Percentiles rank a stretch among this genome's conserved stretches.
phyloP scores from a whole-genome alignment of 139 green algal species.

The Closterium sp. region DNA sequence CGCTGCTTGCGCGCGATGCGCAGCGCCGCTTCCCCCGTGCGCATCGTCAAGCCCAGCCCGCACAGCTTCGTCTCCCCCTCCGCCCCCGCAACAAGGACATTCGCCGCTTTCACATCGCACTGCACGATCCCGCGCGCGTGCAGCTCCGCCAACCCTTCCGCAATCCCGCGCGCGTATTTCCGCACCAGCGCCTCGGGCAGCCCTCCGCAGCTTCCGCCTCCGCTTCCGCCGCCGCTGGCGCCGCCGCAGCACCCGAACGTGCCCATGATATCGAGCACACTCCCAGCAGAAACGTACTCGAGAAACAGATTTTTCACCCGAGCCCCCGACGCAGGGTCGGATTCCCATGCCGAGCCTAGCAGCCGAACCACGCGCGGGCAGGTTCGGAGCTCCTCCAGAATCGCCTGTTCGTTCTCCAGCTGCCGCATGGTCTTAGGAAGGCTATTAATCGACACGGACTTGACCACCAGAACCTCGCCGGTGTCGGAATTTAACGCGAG shows the following conservation, averaged over 20 bases:
- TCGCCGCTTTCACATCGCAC: slow-evolving; percentile 21
- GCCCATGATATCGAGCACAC: slow-evolving; percentile 21
- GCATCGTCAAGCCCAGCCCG: neutral
- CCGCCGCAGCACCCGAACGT: neutral
- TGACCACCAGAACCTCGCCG: slow-evolving; percentile 35
- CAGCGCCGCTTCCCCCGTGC: neutral
- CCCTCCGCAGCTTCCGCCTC: neutral
- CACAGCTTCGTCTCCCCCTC: slow-evolving; percentile 7
- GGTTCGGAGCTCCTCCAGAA: slow-evolving; percentile 12
- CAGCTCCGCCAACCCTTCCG: slow-evolving; percentile 9
- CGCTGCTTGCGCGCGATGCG: slow-evolving; percentile 15
- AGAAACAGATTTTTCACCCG: slow-evolving; percentile 22
- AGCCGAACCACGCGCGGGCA: slow-evolving; percentile 20
- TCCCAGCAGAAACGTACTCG: slow-evolving; percentile 40
- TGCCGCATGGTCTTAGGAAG: neutral
- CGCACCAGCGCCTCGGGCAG: neutral
- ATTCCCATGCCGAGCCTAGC: slow-evolving; percentile 36
- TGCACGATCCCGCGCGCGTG: slow-evolving; percentile 5
- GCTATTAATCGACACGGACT: slow-evolving; percentile 18
- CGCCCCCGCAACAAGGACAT: slow-evolving; percentile 5
- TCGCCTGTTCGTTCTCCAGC: slow-evolving; percentile 31
- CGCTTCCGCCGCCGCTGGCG: neutral
- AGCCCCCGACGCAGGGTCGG: neutral
- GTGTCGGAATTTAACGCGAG: slow-evolving; percentile 16
- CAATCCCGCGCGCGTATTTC: neutral